Base-by-base conservation (phyloP, 208 protist species). In the Trypanosoma grayi region DNA sequence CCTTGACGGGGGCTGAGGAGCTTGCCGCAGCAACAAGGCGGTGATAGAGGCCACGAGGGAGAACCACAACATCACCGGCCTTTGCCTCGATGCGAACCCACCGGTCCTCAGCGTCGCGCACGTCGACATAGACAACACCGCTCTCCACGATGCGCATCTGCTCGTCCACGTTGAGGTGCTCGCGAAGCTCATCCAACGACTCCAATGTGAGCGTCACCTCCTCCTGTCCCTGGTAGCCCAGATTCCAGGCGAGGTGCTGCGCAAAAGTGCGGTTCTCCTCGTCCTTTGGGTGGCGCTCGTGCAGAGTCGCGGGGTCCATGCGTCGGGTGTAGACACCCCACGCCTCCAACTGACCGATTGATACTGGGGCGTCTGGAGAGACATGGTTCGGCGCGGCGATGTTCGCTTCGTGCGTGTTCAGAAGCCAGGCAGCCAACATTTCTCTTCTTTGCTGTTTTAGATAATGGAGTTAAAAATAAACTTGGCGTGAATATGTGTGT, bases 111-210 rank as follows among this genome's bases (percentile, higher is more conserved):
- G 14, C 48, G 28, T 71, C 57, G 25, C 65, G 56, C 30, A 71
- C 28, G 50, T 71, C 65, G 2, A 71, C 20, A 18, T 60, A 71
- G 8, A 65, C 37, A 0, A 71, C 30, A 7, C 65, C 65, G 14
- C 22, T 60, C 27, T 58, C 50, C 47, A 71, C 57, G n/a, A 63
- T 53, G 10, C 65, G 57, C 57, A 71, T 58, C 31, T 71, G 65
- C 40, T 71, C 65, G 22, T 71, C 65, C 34, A 60, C 7, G 40
- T 71, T 71, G 20, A 71, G 48, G 50, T 71, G 65, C 40, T 71
- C 65, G 0, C 1, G n/a, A 13, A 41, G 14, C 39, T 71, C 65
- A 11, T 60, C 57, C 2, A 14, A 33, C 4, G 36, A 54, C 13
- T 36, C 37, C 2, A 28, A n/a, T 0, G 65, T 30, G 1, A 71